Evolutionary conservation across 73 alveolate genomes (phyloP).

Genomic region (Tetrahymena borealis): DNA sequence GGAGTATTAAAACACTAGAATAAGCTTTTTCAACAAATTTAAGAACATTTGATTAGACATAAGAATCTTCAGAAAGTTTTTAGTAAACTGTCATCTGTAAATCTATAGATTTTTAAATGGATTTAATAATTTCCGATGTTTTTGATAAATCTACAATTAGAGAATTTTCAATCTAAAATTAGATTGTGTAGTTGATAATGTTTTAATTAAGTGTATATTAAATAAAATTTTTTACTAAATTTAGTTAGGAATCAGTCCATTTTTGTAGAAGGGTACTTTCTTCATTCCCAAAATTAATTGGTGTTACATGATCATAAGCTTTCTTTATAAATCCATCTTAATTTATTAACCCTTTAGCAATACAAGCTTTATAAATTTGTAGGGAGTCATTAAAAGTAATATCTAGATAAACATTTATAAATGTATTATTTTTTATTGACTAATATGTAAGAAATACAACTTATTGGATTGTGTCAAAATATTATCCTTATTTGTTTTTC

Average conservation of each 20-base stretch:
- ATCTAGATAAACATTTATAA: background rate
- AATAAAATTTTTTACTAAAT: background rate
- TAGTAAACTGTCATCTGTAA: background rate
- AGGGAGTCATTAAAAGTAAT: background rate
- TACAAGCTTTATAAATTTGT: background rate
- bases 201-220: background rate
- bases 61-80: background rate
- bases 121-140: background rate
- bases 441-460: background rate
- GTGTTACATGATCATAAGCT: background rate
- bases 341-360: background rate
- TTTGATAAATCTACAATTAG: background rate
- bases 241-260: background rate
- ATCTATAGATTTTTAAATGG: background rate
- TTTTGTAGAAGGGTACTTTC: background rate
- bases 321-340: background rate
- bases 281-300: background rate
- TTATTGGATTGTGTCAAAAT: background rate
- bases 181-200: background rate
- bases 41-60: background rate
- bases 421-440: background rate
- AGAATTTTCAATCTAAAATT: background rate
- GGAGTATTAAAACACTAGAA: background rate
- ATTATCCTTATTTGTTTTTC: background rate
- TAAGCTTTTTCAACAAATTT: background rate